Conservation (phyloP, 1,284 basidiomycete genomes). For the Tetrapyrgos nigripes region DNA sequence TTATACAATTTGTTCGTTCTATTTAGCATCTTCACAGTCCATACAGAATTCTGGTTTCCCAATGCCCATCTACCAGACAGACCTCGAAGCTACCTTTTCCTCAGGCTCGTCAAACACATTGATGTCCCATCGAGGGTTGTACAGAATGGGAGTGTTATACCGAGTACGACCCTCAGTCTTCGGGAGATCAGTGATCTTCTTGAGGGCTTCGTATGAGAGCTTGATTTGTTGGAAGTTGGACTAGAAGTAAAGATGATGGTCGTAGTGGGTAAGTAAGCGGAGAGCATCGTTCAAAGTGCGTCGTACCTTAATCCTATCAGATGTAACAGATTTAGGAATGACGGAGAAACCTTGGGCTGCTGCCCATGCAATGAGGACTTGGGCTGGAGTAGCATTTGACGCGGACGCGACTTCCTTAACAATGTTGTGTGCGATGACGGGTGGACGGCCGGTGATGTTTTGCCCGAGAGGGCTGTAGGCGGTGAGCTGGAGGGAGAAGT, state of each 20-base stretch:
- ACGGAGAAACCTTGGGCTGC: slow-evolving; percentile 51
- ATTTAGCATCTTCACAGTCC: too few relatives aligned
- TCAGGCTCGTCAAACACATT: slow-evolving; percentile 1
- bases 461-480: slow-evolving; percentile 15
- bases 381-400: slow-evolving; percentile 49
- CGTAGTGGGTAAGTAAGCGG: too few relatives aligned
- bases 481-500: not conserved
- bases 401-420: slow-evolving; percentile 27
- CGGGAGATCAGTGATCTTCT: slow-evolving; percentile 36
- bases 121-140: slow-evolving; percentile 8
- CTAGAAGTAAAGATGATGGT: too few relatives aligned
- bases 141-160: slow-evolving; percentile 5
- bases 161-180: slow-evolving; percentile 1
- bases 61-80: too few relatives aligned
- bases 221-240: slow-evolving; percentile 64
- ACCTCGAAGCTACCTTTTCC: not conserved
- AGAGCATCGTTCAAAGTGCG: too few relatives aligned
- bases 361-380: slow-evolving; percentile 61
- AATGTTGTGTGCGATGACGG: not conserved
- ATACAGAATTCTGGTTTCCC: too few relatives aligned
- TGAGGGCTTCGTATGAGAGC: slow-evolving; percentile 56
- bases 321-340: slow-evolving; percentile 57
- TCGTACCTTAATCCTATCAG: slow-evolving; percentile 45
- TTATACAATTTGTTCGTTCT: too few relatives aligned
- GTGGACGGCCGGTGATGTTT: slow-evolving; percentile 11